A percentile compares a stretch with the other conserved stretches of the same genome.
phyloP scores from a whole-genome alignment of 2,329 filamentous ascomycete genomes.

The Acarospora socialis region DNA sequence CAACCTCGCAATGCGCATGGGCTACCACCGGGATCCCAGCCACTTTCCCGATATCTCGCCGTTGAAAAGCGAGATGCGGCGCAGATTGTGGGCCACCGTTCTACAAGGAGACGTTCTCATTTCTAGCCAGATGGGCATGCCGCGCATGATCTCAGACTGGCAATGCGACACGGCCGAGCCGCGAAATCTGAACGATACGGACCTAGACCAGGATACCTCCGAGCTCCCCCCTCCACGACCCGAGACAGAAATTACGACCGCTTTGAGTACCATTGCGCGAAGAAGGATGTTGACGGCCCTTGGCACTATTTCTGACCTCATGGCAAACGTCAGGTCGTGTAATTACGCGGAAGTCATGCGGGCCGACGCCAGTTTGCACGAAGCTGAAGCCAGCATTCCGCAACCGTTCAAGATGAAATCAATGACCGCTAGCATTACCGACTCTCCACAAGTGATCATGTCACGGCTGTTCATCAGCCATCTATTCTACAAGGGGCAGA shows the following conservation, averaged over 20 bases:
- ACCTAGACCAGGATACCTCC: constrained; percentile 24
- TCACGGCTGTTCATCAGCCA: constrained; percentile 20
- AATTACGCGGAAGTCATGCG: constrained; percentile 13
- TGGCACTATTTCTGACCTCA: constrained; percentile 12
- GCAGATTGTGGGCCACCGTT: constrained; percentile 23
- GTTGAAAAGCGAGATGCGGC: constrained; percentile 25
- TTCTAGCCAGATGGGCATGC: constrained; percentile 26
- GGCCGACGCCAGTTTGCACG: constrained; percentile 15
- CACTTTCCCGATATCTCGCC: constrained; percentile 22
- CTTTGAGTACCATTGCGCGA: constrained; percentile 12
- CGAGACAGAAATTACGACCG: constrained; percentile 15
- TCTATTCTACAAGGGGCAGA: constrained; percentile 20
- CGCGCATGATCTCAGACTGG: constrained; percentile 24
- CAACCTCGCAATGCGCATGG: constrained; percentile 25
- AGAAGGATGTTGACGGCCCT: constrained; percentile 9
- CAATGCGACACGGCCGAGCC: constrained; percentile 27
- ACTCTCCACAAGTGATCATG: constrained; percentile 11
- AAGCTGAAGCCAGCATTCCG: constrained; percentile 12
- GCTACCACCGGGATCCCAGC: constrained; percentile 29
- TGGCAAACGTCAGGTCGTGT: constrained; percentile 7
- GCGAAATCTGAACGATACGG: constrained; percentile 27
- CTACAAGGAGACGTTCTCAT: constrained; percentile 25
- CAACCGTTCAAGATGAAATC: constrained; percentile 8
- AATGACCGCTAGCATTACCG: constrained; percentile 6
- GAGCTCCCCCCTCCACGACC: constrained; percentile 19